phyloP scores from a whole-genome alignment of 257 asterid species.

The Salvia rosmarinus region DNA sequence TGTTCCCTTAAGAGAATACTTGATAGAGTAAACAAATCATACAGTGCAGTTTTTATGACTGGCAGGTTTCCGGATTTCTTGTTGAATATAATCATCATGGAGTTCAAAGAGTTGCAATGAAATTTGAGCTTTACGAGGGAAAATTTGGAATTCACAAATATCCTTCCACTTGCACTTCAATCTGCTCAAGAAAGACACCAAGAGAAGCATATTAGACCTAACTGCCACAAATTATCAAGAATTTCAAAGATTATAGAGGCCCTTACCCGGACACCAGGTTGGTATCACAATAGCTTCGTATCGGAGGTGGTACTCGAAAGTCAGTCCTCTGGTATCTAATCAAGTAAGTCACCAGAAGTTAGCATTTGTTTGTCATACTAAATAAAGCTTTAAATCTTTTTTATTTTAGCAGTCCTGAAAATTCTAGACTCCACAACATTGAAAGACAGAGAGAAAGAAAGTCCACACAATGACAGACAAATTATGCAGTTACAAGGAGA shows the following conservation, averaged over 20 bases:
- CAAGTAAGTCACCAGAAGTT: conserved; percentile 10
- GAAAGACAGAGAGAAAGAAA: conserved; percentile 3
- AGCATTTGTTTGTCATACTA: too few species aligned
- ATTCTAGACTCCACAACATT: too few species aligned
- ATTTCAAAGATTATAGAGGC: conserved; percentile 18
- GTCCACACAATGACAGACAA: too few species aligned
- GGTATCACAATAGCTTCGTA: conserved; percentile 58
- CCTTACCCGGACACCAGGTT: conserved; percentile 55
- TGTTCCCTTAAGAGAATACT: conserved; percentile 19
- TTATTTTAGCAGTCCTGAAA: too few species aligned
- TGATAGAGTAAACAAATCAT: conserved; percentile 43
- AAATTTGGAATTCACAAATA: conserved; percentile 73
- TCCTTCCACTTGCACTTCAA: conserved; percentile 75
- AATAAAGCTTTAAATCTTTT: too few species aligned
- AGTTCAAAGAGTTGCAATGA: conserved; percentile 78
- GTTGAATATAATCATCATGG: conserved; percentile 81
- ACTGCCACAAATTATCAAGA: conserved; percentile 6
- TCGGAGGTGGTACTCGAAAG: conserved; percentile 78
- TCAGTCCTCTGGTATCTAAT: conserved; percentile 77
- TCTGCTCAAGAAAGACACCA: conserved; percentile 47
- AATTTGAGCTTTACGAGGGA: conserved; percentile 71
- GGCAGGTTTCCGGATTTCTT: conserved; percentile 80
- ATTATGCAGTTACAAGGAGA: too few species aligned
- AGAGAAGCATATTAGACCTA: conserved; percentile 24
- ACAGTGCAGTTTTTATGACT: conserved; percentile 65